Conservation (phyloP, 2,329 filamentous ascomycete species). For the Colletotrichum liriopes region DNA sequence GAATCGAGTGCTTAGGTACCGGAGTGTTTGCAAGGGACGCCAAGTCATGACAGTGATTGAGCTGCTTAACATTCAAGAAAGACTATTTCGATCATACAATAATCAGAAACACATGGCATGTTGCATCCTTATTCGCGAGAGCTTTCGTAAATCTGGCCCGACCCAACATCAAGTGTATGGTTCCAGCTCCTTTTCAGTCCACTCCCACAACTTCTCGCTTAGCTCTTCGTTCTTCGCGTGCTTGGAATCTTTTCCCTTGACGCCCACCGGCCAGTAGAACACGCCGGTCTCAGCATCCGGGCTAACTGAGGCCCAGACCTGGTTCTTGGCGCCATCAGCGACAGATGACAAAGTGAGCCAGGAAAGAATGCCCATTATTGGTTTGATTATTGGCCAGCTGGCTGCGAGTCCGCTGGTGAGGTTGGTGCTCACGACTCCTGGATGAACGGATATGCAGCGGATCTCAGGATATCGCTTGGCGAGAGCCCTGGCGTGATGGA, state of each 20-base stretch:
- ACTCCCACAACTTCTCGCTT: constrained; percentile 53
- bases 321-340: constrained; percentile 38
- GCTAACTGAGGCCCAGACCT: constrained; percentile 42
- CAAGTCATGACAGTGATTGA: background rate
- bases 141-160: background rate
- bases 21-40: background rate
- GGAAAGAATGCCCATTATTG: constrained; percentile 1
- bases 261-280: constrained; percentile 54
- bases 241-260: constrained; percentile 45
- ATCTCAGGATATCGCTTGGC: constrained; percentile 57
- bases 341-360: constrained; percentile 20
- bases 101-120: background rate
- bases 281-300: constrained; percentile 47
- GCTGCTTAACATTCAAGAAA: too few relatives aligned
- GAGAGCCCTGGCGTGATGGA: constrained; percentile 43
- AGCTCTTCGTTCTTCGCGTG: constrained; percentile 48
- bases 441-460: constrained; percentile 63
- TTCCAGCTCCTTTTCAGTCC: constrained; percentile 53
- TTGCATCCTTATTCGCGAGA: background rate
- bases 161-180: constrained; percentile 16
- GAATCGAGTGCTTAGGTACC: background rate
- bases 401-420: constrained; percentile 41
- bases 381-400: constrained; percentile 32
- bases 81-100: background rate
- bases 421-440: constrained; percentile 52